phyloP scores from a whole-genome alignment of 805 yeast species.

The Candida tibetensis region DNA sequence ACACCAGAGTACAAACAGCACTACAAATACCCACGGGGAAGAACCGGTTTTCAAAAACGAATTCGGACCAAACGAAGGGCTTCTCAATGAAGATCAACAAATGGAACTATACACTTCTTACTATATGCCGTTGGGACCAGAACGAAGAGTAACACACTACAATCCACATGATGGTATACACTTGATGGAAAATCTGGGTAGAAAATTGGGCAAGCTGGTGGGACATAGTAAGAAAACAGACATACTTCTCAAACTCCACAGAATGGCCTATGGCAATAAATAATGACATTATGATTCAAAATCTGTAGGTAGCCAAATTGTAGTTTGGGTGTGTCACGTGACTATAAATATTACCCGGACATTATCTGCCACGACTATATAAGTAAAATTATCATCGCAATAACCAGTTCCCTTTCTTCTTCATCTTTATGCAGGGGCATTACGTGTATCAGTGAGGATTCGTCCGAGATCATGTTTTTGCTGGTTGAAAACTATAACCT shows the following conservation, averaged over 20 bases:
- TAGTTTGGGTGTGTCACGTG: conserved; percentile 1
- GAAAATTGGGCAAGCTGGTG: not conserved
- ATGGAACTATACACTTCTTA: conserved; percentile 42
- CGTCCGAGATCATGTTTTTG: conserved; percentile 99
- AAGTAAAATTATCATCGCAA: conserved; percentile 8
- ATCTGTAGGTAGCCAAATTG: no score
- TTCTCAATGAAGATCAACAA: conserved; percentile 36
- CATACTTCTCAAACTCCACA: not conserved
- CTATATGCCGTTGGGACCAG: conserved; percentile 23
- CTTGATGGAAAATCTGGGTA: not conserved
- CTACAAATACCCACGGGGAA: no score
- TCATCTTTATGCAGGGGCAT: conserved; percentile 99
- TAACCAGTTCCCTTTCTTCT: conserved; percentile 29
- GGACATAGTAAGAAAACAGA: not conserved
- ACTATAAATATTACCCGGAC: conserved; percentile 5
- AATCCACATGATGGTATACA: conserved; percentile 11
- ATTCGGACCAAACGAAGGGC: conserved; percentile 34
- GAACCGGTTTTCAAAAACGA: conserved; percentile 19
- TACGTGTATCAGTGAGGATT: conserved; percentile 99
- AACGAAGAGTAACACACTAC: conserved; percentile 7
- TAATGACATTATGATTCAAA: no score
- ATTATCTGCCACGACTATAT: conserved; percentile 9
- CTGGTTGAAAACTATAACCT: conserved; percentile 99
- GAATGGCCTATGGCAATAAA: no score
- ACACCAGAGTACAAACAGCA: conserved; percentile 1